Conservation (phyloP, 768 basidiomycete species). For the Ephemerocybe angulata region DNA sequence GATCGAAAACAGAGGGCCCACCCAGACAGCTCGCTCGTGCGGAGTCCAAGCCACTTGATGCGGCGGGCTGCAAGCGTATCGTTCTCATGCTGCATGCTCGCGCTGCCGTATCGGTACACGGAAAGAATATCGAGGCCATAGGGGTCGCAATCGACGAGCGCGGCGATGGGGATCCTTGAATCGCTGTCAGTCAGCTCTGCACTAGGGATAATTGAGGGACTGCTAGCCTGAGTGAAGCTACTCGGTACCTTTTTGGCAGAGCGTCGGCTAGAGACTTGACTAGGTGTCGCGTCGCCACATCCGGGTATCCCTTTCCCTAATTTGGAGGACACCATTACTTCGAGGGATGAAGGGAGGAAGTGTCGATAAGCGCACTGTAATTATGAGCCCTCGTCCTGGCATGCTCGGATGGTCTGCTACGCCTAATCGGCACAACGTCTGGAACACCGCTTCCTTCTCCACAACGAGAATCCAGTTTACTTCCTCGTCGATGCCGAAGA, state of each 20-base stretch:
- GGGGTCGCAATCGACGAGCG: slow-evolving; percentile 86
- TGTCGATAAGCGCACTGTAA: slow-evolving; percentile 78
- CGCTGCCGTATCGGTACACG: slow-evolving; percentile 82
- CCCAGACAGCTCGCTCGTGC: slow-evolving; percentile 62
- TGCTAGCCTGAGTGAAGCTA: too few species aligned
- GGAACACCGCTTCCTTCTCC: slow-evolving; percentile 98
- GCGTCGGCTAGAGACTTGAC: slow-evolving; percentile 67
- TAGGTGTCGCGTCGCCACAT: slow-evolving; percentile 85
- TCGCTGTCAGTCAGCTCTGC: background rate
- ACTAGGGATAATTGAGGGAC: too few species aligned
- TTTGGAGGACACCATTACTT: background rate
- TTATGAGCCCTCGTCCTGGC: slow-evolving; percentile 65
- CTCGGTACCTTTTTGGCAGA: slow-evolving; percentile 54
- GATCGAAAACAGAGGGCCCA: slow-evolving; percentile 27
- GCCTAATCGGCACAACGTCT: slow-evolving; percentile 64
- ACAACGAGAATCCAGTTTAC: slow-evolving; percentile 80
- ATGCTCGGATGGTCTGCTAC: slow-evolving; percentile 47
- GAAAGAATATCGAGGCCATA: slow-evolving; percentile 91
- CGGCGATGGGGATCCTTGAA: slow-evolving; percentile 69
- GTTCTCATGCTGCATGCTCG: slow-evolving; percentile 65
- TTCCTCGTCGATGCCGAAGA: slow-evolving; percentile 50
- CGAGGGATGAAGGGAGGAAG: background rate
- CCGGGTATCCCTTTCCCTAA: slow-evolving; percentile 97
- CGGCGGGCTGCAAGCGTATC: slow-evolving; percentile 59
- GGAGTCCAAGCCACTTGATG: slow-evolving; percentile 79